These are phyloP conservation scores for Cryptococcus sp. DNA, from an alignment of 1,284 basidiomycete species.

Conservation along the genomic window DNA sequence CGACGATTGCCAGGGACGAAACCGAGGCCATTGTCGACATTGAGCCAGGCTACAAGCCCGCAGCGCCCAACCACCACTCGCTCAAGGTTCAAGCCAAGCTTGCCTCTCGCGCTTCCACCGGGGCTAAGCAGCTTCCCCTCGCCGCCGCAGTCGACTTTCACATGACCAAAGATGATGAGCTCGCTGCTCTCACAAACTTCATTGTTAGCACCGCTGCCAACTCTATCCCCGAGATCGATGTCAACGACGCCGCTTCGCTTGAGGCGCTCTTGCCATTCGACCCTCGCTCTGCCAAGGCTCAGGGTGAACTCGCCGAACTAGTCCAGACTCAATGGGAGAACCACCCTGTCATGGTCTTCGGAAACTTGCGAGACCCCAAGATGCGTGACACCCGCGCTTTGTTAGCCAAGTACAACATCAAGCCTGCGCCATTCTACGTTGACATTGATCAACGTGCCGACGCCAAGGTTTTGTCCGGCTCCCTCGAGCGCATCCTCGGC, in stretches of 20 bases:
- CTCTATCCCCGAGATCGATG: conserved; percentile 18
- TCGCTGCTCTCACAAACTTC: conserved; percentile 29
- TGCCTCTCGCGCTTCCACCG: conserved; percentile 7
- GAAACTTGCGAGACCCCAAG: conserved; percentile 27
- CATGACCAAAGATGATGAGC: conserved; percentile 27
- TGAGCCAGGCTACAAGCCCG: conserved; percentile 25
- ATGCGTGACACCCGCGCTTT: conserved; percentile 22
- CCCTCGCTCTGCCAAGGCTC: conserved; percentile 14
- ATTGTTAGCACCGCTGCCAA: conserved; percentile 28
- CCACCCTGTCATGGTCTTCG: conserved; percentile 27
- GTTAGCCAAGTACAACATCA: conserved; percentile 23
- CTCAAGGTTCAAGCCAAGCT: conserved; percentile 23
- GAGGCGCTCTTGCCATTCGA: conserved; percentile 28
- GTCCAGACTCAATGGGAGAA: conserved; percentile 26
- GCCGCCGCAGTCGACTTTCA: conserved; percentile 6
- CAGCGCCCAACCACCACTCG: conserved; percentile 22
- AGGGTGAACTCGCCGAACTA: conserved; percentile 22
- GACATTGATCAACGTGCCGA: conserved; percentile 29
- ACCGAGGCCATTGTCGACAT: conserved; percentile 17
- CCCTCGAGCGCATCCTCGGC: conserved; percentile 22
- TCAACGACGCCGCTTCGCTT: conserved; percentile 14
- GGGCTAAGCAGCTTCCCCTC: conserved; percentile 2
- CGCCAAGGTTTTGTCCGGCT: conserved; percentile 13
- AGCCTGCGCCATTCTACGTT: conserved; percentile 28
- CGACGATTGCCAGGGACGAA: conserved; percentile 16